Evolutionary conservation across 1,139 yeast species (phyloP), one percentile per base, ranked within the genome.

Genomic region (Saccharomyces pastorianus): DNA sequence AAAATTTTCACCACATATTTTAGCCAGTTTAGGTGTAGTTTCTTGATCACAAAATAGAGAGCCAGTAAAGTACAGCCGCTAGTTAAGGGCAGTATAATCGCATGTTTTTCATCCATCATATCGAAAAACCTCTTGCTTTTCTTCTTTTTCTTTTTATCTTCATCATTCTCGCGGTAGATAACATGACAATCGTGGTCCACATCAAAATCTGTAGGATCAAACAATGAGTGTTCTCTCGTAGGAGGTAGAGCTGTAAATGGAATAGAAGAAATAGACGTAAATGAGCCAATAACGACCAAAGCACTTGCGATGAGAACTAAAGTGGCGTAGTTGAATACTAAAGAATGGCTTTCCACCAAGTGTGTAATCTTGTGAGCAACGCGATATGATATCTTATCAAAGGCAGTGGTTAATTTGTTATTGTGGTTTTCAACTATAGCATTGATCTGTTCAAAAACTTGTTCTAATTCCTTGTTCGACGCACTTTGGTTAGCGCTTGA

Each of bases 181-280:
- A 60, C 55, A 26, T 55, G 55, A 38, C 61, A 57, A 9, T 60
- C 63, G 38, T 55, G 59, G 29, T 56, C 61, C 14, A 61, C 20
- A 50, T 61, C 63, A 34, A 59, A 56, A 54, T 64, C 67, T 9
- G 59, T 54, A n/a, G 64, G 64, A 48, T 64, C 66, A 52, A 60
- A 64, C 49, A 60, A 48, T 1, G 59, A 58, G 52, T 64, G 64
- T 14, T 53, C 48, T 14, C 55, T 55, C 4, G 65, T 62, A 32
- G 67, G 66, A 23, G 67, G 65, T 48, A 62, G 51, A 13, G 67
- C 65, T 27, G 66, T 64, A 31, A 58, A 59, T 14, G 67, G 67
- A 46, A 64, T 62, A 6, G 63, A 58, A 7, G 50, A 47, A 8
- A 64, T 53, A 1, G 65, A 59, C 5, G 59, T 55, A 50, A 62